phyloP scores from a whole-genome alignment of 768 basidiomycete species.

The Suillus ampliporus region DNA sequence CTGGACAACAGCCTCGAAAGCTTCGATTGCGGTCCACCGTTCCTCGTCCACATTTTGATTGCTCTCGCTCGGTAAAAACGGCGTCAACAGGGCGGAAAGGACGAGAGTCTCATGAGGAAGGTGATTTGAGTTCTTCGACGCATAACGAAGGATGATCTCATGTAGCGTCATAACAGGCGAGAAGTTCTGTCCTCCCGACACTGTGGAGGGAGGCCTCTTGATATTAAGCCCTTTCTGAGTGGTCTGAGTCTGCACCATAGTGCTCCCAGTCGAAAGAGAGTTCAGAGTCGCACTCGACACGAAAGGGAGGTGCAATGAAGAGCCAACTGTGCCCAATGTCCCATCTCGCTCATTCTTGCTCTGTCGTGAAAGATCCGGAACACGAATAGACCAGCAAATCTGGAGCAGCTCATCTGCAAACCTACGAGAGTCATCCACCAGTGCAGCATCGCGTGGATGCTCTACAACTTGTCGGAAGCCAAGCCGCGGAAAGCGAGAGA shows the following conservation, averaged over 20 bases:
- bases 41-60: constrained; percentile 53
- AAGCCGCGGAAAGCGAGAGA: constrained; percentile 53
- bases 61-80: constrained; percentile 52
- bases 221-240: constrained; percentile 40
- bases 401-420: constrained; percentile 62
- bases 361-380: constrained; percentile 41
- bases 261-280: constrained; percentile 19
- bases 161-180: constrained; percentile 51
- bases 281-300: constrained; percentile 44
- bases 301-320: constrained; percentile 48
- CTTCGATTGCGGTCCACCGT: constrained; percentile 58
- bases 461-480: constrained; percentile 73
- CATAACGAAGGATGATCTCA: constrained; percentile 52
- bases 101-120: constrained; percentile 66
- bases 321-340: constrained; percentile 34
- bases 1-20: constrained; percentile 61
- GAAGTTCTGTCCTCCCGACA: constrained; percentile 35
- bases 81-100: constrained; percentile 59
- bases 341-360: constrained; percentile 34
- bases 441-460: constrained; percentile 55
- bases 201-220: constrained; percentile 51
- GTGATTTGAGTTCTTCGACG: constrained; percentile 31
- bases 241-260: constrained; percentile 26
- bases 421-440: constrained; percentile 53
- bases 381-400: constrained; percentile 60